These are phyloP conservation scores for Metschnikowia dekortorum DNA, from an alignment of 805 yeast genomes.

Conservation along the genomic window DNA sequence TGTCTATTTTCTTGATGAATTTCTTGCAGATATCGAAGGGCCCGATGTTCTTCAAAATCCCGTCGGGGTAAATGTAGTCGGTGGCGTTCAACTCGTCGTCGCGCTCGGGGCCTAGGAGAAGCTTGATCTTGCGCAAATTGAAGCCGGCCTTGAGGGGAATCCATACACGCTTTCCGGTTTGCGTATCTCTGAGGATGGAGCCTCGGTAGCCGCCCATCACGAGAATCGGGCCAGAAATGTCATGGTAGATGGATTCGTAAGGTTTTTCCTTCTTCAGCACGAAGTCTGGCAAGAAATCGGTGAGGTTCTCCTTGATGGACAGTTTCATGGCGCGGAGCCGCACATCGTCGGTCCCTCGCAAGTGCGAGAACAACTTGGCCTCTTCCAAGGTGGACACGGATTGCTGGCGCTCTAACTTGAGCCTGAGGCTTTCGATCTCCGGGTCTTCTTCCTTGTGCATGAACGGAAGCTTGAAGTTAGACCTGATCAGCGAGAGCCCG, in stretches of 20 bases:
- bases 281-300: slow-evolving; percentile 35
- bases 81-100: slow-evolving; percentile 62
- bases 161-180: slow-evolving; percentile 71
- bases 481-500: slow-evolving; percentile 28
- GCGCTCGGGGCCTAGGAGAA: slow-evolving; percentile 66
- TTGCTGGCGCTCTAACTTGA: slow-evolving; percentile 49
- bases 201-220: slow-evolving; percentile 90
- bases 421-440: slow-evolving; percentile 27
- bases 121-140: slow-evolving; percentile 62
- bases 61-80: slow-evolving; percentile 60
- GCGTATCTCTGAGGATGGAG: slow-evolving; percentile 61
- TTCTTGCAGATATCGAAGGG: slow-evolving; percentile 76
- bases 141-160: slow-evolving; percentile 84
- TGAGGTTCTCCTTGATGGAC: slow-evolving; percentile 50
- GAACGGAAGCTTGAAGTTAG: slow-evolving; percentile 23
- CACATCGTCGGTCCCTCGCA: slow-evolving; percentile 59
- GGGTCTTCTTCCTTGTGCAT: slow-evolving; percentile 13
- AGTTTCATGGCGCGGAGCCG: slow-evolving; percentile 66
- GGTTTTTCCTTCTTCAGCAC: slow-evolving; percentile 25
- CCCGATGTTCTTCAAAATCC: slow-evolving; percentile 76
- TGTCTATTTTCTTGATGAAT: slow-evolving; percentile 52
- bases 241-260: slow-evolving; percentile 47
- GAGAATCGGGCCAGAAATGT: slow-evolving; percentile 72
- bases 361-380: slow-evolving; percentile 48
- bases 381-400: slow-evolving; percentile 63